Percentiles rank a stretch among this genome's conserved stretches.
These are phyloP conservation scores for Saccharomyces hybrid DNA, from an alignment of 1,139 yeast genomes.

Conservation along the genomic window DNA sequence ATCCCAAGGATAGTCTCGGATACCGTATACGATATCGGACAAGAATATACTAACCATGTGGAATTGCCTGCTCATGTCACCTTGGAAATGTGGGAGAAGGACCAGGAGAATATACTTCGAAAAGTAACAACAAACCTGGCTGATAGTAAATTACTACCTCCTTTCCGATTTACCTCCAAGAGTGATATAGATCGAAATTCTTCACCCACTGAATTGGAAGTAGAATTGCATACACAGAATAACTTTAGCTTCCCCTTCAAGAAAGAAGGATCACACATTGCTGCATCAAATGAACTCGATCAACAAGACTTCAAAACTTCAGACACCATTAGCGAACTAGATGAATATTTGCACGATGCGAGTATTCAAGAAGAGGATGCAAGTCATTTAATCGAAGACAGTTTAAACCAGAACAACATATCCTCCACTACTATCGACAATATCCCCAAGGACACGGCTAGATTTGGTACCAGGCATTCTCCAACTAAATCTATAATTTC, in stretches of 20 bases:
- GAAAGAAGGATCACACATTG: background rate
- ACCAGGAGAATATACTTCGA: slow-evolving; percentile 10
- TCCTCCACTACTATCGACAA: slow-evolving; percentile 11
- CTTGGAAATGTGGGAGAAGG: slow-evolving; percentile 21
- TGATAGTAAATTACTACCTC: slow-evolving; percentile 12
- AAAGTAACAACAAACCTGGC: slow-evolving; percentile 12
- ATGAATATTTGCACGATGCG: slow-evolving; percentile 20
- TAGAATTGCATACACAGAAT: slow-evolving; percentile 6
- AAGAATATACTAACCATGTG: slow-evolving; percentile 2
- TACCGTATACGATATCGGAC: background rate
- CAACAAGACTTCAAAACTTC: slow-evolving; percentile 2
- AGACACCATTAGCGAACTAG: slow-evolving; percentile 26
- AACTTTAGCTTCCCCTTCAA: slow-evolving; percentile 15
- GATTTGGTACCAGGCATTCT: slow-evolving; percentile 22
- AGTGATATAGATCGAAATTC: background rate
- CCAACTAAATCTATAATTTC: slow-evolving; percentile 30
- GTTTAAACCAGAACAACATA: slow-evolving; percentile 20
- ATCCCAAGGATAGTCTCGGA: slow-evolving; percentile 10
- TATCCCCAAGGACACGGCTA: slow-evolving; percentile 9
- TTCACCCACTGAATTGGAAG: slow-evolving; percentile 2
- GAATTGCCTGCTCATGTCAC: slow-evolving; percentile 17
- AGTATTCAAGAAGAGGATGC: slow-evolving; percentile 11
- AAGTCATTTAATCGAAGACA: slow-evolving; percentile 16
- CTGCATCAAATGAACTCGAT: background rate
- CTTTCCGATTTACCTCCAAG: slow-evolving; percentile 11